Evolutionary conservation across 768 basidiomycete species (phyloP).

Genomic region (Pleurotus sapidus): DNA sequence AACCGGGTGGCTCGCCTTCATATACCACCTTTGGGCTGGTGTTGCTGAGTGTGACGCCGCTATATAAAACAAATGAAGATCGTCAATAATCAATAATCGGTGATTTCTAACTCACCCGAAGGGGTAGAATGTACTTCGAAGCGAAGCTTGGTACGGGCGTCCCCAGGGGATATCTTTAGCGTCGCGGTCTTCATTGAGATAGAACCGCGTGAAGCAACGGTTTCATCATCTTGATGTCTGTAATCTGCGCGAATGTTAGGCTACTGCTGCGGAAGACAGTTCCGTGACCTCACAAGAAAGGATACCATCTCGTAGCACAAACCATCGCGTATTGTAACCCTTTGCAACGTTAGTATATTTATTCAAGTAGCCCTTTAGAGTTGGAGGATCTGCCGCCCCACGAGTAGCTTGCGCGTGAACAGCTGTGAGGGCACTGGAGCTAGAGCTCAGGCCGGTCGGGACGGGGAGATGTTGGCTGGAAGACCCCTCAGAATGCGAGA

Average conservation of each 20-base stretch:
- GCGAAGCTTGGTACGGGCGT: conserved; percentile 51
- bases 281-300: conserved; percentile 65
- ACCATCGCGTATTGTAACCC: conserved; percentile 90
- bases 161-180: conserved; percentile 47
- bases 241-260: conserved; percentile 53
- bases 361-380: conserved; percentile 75
- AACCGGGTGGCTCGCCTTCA: conserved; percentile 83
- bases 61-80: neutral
- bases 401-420: conserved; percentile 5
- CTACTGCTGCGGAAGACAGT: neutral
- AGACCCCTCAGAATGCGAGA: neutral
- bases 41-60: conserved; percentile 22
- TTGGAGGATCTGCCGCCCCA: conserved; percentile 49
- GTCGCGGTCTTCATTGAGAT: conserved; percentile 83
- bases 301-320: conserved; percentile 82
- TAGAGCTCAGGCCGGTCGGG: neutral
- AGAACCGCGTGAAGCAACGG: conserved; percentile 78
- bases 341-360: conserved; percentile 93
- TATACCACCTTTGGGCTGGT: conserved; percentile 68
- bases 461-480: neutral
- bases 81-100: too few relatives aligned
- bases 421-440: conserved; percentile 27
- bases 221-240: conserved; percentile 88
- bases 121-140: conserved; percentile 80
- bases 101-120: conserved; percentile 32